phyloP scores from a whole-genome alignment of 2,329 filamentous ascomycete species.

The Colletotrichum orchidophilum region DNA sequence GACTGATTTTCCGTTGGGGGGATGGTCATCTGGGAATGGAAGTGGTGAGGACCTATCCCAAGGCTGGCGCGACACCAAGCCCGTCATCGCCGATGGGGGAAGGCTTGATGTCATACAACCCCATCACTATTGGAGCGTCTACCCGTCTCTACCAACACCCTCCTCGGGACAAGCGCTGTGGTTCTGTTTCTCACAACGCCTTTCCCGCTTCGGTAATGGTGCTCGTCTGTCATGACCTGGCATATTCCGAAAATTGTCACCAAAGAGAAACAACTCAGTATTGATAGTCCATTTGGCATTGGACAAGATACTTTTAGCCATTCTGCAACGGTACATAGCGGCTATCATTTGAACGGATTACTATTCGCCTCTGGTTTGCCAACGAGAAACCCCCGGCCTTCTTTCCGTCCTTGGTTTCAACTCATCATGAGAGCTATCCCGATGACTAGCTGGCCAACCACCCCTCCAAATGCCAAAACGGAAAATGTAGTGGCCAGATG shows the following conservation, averaged over 20 bases:
- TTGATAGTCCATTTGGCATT: constrained; percentile 10
- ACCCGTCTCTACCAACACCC: constrained; percentile 4
- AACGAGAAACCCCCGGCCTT: constrained; percentile 1
- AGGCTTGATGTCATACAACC: constrained; percentile 28
- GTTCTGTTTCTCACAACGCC: neutral
- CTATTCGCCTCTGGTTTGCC: neutral
- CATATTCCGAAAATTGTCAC: neutral
- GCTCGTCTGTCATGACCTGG: neutral
- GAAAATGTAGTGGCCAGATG: neutral
- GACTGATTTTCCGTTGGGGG: neutral
- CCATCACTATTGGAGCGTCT: constrained; percentile 21
- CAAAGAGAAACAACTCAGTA: neutral
- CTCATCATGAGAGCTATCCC: neutral
- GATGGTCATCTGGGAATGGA: neutral
- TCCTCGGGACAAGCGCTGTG: neutral
- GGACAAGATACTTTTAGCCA: constrained; percentile 7
- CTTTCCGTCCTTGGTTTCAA: constrained; percentile 5
- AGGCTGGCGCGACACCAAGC: neutral
- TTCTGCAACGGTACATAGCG: neutral
- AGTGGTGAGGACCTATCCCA: neutral
- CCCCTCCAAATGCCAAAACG: neutral
- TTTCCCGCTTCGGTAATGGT: neutral
- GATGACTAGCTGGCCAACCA: neutral
- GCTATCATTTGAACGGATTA: neutral
- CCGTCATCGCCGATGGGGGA: constrained; percentile 22